Conservation (phyloP, 2,329 filamentous ascomycete species). For the Pseudocercospora pini-densiflorae region DNA sequence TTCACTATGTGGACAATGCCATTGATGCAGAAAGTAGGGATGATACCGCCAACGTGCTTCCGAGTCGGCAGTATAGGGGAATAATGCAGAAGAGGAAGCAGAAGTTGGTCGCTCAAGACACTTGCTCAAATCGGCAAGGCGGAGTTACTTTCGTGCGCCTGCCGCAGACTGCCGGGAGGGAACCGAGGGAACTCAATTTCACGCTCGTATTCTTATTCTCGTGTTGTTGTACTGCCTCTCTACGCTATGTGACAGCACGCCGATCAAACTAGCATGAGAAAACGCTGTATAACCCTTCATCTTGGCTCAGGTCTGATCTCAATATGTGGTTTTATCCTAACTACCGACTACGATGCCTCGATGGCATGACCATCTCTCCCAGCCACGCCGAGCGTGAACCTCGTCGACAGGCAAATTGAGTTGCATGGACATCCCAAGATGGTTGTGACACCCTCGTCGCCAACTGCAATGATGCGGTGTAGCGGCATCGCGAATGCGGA, state of each 20-base stretch:
- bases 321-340: not conserved
- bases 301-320: not conserved
- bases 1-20: not conserved
- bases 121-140: not conserved
- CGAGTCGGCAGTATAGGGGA: too few species aligned
- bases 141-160: not conserved
- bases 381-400: not conserved
- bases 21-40: not conserved
- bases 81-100: not conserved
- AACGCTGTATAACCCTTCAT: not conserved
- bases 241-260: too few species aligned
- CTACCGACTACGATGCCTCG: not conserved
- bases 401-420: not conserved
- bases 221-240: too few species aligned
- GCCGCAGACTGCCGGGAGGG: not conserved
- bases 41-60: not conserved
- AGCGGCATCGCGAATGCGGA: not conserved
- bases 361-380: not conserved
- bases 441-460: not conserved
- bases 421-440: not conserved
- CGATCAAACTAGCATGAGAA: not conserved
- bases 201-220: not conserved
- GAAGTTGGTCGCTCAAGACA: too few species aligned
- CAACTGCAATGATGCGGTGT: not conserved
- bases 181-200: not conserved